These are phyloP conservation scores for Syzygium syzygioides DNA, from an alignment of 441 rosid genomes.

Conservation along the genomic window DNA sequence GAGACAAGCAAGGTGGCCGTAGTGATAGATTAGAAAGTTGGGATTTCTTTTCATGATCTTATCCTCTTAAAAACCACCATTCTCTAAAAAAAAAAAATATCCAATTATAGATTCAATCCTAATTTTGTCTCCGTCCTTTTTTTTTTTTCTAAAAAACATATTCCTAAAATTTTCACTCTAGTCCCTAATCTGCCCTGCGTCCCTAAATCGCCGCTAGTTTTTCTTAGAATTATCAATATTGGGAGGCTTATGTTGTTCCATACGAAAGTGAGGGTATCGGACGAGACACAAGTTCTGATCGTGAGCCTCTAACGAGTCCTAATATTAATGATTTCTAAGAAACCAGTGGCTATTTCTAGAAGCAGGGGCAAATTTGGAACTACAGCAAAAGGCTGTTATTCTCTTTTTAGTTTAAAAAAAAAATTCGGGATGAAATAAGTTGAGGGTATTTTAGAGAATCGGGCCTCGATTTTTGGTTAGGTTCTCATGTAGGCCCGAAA, in stretches of 20 bases:
- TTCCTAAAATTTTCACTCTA: not conserved
- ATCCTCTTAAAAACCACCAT: not conserved
- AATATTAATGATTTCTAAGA: too few species aligned
- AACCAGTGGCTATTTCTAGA: not conserved
- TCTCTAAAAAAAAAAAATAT: not conserved
- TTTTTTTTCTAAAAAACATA: too few species aligned
- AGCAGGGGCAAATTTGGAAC: not conserved
- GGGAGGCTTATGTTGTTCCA: fast-evolving
- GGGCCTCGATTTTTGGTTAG: not conserved
- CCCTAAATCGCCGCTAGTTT: not conserved
- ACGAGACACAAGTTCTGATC: too few species aligned
- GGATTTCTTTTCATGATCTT: too few species aligned
- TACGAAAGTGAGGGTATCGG: not conserved
- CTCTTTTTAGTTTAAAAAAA: fast-evolving
- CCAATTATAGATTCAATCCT: too few species aligned
- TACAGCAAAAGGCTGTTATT: fast-evolving
- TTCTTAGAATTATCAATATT: not conserved
- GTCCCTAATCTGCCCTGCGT: fast-evolving
- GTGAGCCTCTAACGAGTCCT: not conserved
- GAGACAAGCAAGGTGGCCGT: too few species aligned
- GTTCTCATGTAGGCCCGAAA: not conserved
- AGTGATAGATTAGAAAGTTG: too few species aligned
- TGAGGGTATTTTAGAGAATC: not conserved
- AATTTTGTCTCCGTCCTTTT: too few species aligned
- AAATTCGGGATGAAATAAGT: not conserved